Evolutionary conservation across 768 basidiomycete genomes (phyloP).

Genomic region (Leccinum olivaceopallidum): DNA sequence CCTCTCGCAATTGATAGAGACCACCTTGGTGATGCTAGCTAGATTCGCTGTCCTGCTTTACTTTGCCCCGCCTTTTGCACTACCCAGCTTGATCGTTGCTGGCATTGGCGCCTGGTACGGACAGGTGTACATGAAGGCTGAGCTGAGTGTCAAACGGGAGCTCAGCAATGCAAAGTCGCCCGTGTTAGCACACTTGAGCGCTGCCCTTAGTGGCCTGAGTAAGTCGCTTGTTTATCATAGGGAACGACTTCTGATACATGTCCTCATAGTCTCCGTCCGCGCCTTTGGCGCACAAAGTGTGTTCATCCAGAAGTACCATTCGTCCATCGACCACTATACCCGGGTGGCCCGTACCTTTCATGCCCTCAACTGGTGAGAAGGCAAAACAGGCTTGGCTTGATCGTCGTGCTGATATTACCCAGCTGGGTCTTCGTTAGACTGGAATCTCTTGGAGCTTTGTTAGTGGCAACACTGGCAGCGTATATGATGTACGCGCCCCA

Average conservation of each 20-base stretch:
- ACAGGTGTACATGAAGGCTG: constrained; percentile 44
- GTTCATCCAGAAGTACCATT: constrained; percentile 30
- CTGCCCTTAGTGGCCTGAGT: constrained; percentile 19
- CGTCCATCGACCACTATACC: constrained; percentile 38
- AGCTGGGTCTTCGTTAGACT: constrained; percentile 40
- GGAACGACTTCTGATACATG: neutral
- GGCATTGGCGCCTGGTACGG: constrained; percentile 35
- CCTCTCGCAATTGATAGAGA: neutral
- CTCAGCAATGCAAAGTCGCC: constrained; percentile 26
- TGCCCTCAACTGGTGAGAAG: constrained; percentile 26
- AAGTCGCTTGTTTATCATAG: neutral
- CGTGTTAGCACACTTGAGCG: constrained; percentile 15
- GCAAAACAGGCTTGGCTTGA: too few species aligned
- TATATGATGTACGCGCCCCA: constrained; percentile 38
- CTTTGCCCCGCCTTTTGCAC: constrained; percentile 21
- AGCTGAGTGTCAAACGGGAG: constrained; percentile 37
- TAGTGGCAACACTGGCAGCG: constrained; percentile 29
- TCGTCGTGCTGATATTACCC: neutral
- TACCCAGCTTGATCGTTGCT: constrained; percentile 27
- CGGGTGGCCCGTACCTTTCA: constrained; percentile 30
- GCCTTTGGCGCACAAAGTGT: constrained; percentile 39
- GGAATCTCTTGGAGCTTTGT: constrained; percentile 42
- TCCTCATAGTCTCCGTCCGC: constrained; percentile 35
- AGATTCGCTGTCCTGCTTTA: constrained; percentile 2
- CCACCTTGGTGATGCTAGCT: constrained; percentile 7